Base-by-base conservation (phyloP, 352 stramenopile genomes). In the Thalassiosira gravida region DNA sequence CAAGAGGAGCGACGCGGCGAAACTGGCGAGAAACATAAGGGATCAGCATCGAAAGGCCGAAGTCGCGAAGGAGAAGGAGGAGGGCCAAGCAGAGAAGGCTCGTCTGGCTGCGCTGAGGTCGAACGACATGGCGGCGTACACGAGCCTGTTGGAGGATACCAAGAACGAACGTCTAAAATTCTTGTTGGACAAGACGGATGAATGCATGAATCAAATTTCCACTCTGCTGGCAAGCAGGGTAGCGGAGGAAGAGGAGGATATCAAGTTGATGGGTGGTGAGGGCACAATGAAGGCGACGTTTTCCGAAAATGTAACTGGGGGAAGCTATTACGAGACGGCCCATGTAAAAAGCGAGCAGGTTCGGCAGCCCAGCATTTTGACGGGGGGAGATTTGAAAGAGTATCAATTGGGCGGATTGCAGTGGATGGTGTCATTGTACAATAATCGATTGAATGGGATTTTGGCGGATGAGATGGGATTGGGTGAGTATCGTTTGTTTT, bases 371-470 rank as follows among this genome's bases (percentile, higher is more conserved):
- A 89, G 73, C 27, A 93, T 95, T 69, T 68, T 96, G n/a, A 73
- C 89, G 24, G 90, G 91, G 32, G 93, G 93, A 6, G 83, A 93
- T 58, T 65, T 53, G 46, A 53, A 13, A 20, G 6, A 53, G 16
- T 99, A 99, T 88, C 98, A 99, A 84, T 77, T 99, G 22, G 92
- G 96, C 78, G 98, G 97, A n/a, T 87, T 99, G 52, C 97, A 97
- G 78, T 99, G 97, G 97, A 95, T 99, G 85, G 91, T 99, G 6
- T 97, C 95, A 56, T 91, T 98, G n/a, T 94, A 98, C 53, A 98
- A 99, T 77, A 98, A 99, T 73, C 96, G 98, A 55, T 95, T 99
- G 55, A 99, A 99, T 86, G 97, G 96, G 30, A 99, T 99, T 58
- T 82, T 99, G 25, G 97, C 92, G 1, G 93, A 96, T 80, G 92